Conservation (phyloP, 306 rosid genomes). For the Leucaena leucocephala region DNA sequence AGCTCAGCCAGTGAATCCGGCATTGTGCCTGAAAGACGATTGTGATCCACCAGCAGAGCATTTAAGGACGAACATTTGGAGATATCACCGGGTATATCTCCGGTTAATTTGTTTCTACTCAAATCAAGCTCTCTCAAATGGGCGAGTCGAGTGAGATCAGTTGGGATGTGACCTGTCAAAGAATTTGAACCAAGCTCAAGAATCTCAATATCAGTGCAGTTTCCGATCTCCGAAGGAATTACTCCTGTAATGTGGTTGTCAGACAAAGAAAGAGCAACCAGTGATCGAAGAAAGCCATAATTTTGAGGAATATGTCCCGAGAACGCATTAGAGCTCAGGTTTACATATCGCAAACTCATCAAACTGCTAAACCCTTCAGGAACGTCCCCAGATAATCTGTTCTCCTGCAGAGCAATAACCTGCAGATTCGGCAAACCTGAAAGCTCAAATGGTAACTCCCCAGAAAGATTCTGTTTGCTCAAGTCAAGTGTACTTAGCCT, state of each 20-base stretch:
- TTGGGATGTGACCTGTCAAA: constrained; percentile 64
- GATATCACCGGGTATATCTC: constrained; percentile 70
- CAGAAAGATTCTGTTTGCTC: constrained; percentile 82
- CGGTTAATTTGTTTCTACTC: constrained; percentile 71
- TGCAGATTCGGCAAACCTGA: constrained; percentile 87
- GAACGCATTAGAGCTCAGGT: constrained; percentile 76
- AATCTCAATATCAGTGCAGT: constrained; percentile 65
- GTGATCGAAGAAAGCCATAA: constrained; percentile 79
- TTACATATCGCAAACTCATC: constrained; percentile 67
- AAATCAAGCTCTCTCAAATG: constrained; percentile 68
- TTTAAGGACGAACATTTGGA: constrained; percentile 66
- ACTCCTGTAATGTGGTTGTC: constrained; percentile 62
- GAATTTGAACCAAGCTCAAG: constrained; percentile 69
- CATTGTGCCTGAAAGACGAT: constrained; percentile 69
- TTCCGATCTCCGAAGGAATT: constrained; percentile 77
- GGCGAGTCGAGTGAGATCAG: constrained; percentile 64
- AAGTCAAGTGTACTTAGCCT: constrained; percentile 78
- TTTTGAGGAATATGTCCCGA: constrained; percentile 76
- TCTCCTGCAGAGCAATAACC: constrained; percentile 77
- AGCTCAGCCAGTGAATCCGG: constrained; percentile 66
- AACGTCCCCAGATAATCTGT: constrained; percentile 68
- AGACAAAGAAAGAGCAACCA: constrained; percentile 73
- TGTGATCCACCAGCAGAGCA: constrained; percentile 55
- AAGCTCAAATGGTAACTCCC: constrained; percentile 86
- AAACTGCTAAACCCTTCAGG: constrained; percentile 97